A percentile compares a stretch with the other conserved stretches of the same genome.
phyloP scores from a whole-genome alignment of 2,329 filamentous ascomycete genomes.

The Xylaria sp. region DNA sequence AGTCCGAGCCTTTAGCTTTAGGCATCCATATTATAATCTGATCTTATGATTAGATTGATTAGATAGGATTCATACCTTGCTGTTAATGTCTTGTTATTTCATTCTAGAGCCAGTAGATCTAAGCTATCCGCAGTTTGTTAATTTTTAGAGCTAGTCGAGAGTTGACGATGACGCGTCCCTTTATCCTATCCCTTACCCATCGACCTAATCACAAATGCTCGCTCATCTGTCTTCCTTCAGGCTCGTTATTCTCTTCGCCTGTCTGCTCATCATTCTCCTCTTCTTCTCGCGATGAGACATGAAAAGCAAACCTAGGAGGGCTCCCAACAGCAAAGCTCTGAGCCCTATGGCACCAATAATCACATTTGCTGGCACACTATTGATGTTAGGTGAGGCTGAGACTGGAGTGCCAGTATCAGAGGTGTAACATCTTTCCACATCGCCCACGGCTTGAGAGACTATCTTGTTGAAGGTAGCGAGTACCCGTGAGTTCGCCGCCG shows the following conservation, averaged over 20 bases:
- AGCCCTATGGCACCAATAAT: not conserved
- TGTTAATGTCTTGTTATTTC: not conserved
- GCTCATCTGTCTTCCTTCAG: not conserved
- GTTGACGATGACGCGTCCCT: conserved; percentile 2
- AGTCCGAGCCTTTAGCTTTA: conserved; percentile 9
- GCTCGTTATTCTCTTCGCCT: not conserved
- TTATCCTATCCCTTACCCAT: not conserved
- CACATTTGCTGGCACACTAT: not conserved
- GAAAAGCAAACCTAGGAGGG: not conserved
- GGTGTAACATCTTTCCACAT: not conserved
- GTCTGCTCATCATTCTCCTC: not conserved
- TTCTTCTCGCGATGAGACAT: not conserved
- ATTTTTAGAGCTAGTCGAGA: not conserved
- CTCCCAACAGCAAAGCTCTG: not conserved
- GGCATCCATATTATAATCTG: conserved; percentile 24
- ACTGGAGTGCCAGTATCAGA: not conserved
- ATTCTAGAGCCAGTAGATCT: not conserved
- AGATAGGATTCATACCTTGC: conserved; percentile 8
- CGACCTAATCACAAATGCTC: not conserved
- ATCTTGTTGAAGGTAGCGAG: not conserved
- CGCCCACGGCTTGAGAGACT: not conserved
- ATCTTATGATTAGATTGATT: conserved; percentile 27
- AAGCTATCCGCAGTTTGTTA: not conserved
- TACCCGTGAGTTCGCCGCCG: not conserved
- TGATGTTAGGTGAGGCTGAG: not conserved